Base-by-base conservation (phyloP, 345 rosid species). In the Rubroshorea leprosula region DNA sequence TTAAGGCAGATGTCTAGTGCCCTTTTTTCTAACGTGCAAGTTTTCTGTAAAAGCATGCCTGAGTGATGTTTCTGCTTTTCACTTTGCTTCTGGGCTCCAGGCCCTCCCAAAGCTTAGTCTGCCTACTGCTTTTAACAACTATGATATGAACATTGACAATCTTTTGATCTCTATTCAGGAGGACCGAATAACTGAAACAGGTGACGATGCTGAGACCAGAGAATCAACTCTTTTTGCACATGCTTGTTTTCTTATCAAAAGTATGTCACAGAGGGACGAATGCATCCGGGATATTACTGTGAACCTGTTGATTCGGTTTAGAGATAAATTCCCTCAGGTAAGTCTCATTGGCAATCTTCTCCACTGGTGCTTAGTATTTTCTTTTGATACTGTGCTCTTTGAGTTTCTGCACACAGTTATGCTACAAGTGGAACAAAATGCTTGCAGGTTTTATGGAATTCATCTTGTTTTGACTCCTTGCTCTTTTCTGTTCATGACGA, bases 251-350 rank as follows among this genome's bases (percentile, higher is more conserved):
- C 95, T 94, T 51, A 87, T 94, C 53, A 85, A 85, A 78, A 81
- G 90, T 71, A 75, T 94, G 96, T 85, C 97, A 2, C 92, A 83
- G 83, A 90, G 99, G 69, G 99, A 94, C 76, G 97, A 87, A 66
- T 88, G 82, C 69, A 70, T 94, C 58, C 82, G 99, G 25, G 89
- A 94, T 78, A 79, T 84, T 66, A 74, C 97, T 62, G 85, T 81
- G 53, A 90, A 85, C 76, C 73, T 90, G 75, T 78, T 94, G 83
- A 73, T 78, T 67, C 96, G 85, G 72, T 90, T 94, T 46, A 87
- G 90, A 75, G 99, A 94, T 66, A 90, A 74, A 80, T 94, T 94
- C 75, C 89, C 99, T 63, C 99, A 87, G 99, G 99, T 90, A 61
- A 53, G 27, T 53, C 29, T 56, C 57, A 38, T 51, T 66, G 27